Base-by-base conservation (phyloP, 768 basidiomycete genomes). In the Suillus lakei region DNA sequence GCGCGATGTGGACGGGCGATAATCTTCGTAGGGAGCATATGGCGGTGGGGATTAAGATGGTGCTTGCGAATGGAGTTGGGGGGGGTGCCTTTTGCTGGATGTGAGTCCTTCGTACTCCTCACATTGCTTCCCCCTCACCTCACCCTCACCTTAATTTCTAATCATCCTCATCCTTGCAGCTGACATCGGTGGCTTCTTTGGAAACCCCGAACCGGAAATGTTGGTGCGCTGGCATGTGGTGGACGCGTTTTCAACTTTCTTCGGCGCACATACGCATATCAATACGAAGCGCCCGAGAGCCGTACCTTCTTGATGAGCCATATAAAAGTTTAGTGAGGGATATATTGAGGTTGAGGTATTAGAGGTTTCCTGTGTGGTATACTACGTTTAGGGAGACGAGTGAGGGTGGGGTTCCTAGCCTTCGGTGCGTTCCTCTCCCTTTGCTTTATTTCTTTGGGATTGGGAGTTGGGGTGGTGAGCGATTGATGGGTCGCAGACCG, bases 1-100 rank as follows among this genome's bases (percentile, higher is more conserved):
- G 96, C 48, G 96, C 98, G 8, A 95, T 98, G 85, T 99, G 98
- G 97, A 99, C 97, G 9, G 98, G 98, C 18, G 98, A 99, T 78
- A 99, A 99, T 76, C 81, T 97, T 34, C 94, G 96, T 21, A 95
- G 98, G 98, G 95, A 96, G 64, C 98, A 99, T 73, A 96, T 99
- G 88, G 88, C 88, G 13, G 93, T 93, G 23, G 94, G 95, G 21
- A 84, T 97, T 66, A 93, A 96, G 76, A 99, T 99, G 92, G 89
- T 96, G 2, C 82, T 99, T 38, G 84, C 93, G 16, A 91, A 93
- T 71, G 89, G 90, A 54, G 88, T 99, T 51, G n/a, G 95, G 87
- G 9, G 97, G 98, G 26, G 91, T 98, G 88, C 86, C 89, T 32
- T 99, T 96, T 75, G 83, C 88, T 26, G 98, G 98, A 69, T 91